Evolutionary conservation across 148 eudicot genomes (phyloP).

Genomic region (Heliamphora exappendiculata): DNA sequence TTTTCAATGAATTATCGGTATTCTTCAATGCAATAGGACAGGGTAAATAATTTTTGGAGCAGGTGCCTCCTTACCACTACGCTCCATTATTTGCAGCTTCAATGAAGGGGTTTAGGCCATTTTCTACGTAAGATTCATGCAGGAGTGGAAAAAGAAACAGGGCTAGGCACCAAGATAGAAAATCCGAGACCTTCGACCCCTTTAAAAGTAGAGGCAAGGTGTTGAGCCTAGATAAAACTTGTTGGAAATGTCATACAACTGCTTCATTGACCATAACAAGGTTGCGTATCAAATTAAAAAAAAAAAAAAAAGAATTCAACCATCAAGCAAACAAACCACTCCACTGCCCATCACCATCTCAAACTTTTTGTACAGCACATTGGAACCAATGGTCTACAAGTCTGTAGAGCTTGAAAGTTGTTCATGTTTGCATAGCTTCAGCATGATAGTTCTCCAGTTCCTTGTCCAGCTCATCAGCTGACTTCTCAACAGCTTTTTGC

Average conservation of each 20-base stretch:
- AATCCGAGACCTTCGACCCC: no score
- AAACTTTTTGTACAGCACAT: neutral
- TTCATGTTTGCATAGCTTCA: conserved; percentile 60
- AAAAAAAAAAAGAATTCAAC: neutral
- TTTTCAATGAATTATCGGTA: no score
- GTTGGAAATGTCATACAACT: neutral
- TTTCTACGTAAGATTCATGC: no score
- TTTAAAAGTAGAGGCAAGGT: no score
- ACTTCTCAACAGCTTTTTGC: conserved; percentile 43
- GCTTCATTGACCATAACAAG: neutral
- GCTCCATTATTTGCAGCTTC: no score
- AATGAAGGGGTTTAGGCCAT: no score
- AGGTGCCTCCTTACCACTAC: no score
- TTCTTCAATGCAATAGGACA: no score
- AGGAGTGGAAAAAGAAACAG: no score
- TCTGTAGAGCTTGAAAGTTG: neutral
- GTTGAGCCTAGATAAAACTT: no score
- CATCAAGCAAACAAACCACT: neutral
- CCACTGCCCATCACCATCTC: neutral
- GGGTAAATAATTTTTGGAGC: no score
- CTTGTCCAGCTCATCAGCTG: conserved; percentile 86
- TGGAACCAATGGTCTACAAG: neutral
- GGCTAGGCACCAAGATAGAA: no score
- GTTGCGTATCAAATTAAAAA: neutral
- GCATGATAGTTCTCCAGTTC: conserved; percentile 82